Evolutionary conservation across 169 alveolate genomes (phyloP).

Genomic region (Eimeria falciformis): DNA sequence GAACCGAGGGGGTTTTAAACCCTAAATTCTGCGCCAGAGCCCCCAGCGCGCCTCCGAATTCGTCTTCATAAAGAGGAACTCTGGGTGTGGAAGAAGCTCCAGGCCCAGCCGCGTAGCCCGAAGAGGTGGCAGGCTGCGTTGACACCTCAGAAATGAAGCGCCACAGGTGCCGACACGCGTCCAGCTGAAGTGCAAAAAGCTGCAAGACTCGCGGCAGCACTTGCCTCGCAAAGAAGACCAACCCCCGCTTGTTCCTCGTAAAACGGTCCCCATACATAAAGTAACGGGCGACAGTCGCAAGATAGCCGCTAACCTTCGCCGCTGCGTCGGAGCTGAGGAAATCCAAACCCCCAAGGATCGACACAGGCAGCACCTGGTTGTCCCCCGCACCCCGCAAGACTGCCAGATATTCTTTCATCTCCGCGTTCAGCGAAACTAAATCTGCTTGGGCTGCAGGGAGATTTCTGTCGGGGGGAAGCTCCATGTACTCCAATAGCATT

Average conservation of each 20-base stretch:
- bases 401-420: neutral
- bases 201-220: constrained; percentile 60
- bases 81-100: neutral
- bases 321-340: neutral
- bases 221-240: constrained; percentile 56
- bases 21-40: neutral
- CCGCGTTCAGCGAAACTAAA: neutral
- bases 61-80: neutral
- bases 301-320: neutral
- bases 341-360: constrained; percentile 34
- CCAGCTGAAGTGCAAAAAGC: constrained; percentile 42
- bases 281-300: constrained; percentile 52
- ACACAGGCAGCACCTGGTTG: constrained; percentile 7
- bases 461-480: constrained; percentile 12
- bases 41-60: constrained; percentile 19
- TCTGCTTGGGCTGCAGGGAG: constrained; percentile 46
- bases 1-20: neutral
- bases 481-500: constrained; percentile 29
- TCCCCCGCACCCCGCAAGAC: neutral
- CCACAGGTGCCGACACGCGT: constrained; percentile 30
- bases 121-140: neutral
- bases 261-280: constrained; percentile 22
- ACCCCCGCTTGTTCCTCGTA: constrained; percentile 58
- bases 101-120: neutral
- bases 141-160: neutral